A percentile compares a stretch with the other conserved stretches of the same genome.
Evolutionary conservation across 352 stramenopile species (phyloP).

Genomic region (Pythium periplocum): DNA sequence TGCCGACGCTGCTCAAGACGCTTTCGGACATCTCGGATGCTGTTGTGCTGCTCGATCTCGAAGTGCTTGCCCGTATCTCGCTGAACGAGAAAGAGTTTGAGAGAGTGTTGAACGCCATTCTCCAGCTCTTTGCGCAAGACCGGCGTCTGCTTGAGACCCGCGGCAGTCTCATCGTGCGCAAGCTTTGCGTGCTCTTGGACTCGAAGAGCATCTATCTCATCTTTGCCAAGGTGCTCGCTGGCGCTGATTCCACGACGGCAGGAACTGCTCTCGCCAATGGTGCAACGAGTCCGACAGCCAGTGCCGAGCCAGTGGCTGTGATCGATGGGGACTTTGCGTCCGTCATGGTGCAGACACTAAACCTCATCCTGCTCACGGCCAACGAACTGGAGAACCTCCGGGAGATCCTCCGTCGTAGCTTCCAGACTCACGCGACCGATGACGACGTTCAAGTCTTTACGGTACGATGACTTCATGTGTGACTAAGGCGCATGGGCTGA

Average conservation of each 20-base stretch:
- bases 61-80: conserved; percentile 95
- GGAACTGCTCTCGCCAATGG: neutral
- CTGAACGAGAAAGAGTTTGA: conserved; percentile 90
- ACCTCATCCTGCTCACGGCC: conserved; percentile 98
- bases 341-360: conserved; percentile 99
- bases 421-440: conserved; percentile 56
- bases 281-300: conserved; percentile 1
- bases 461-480: conserved; percentile 15
- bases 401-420: conserved; percentile 73
- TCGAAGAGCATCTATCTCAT: conserved; percentile 98
- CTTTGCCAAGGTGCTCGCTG: conserved; percentile 93
- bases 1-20: conserved; percentile 95
- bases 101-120: conserved; percentile 92
- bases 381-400: conserved; percentile 92
- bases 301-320: neutral
- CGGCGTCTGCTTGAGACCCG: conserved; percentile 88
- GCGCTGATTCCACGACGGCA: conserved; percentile 23
- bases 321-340: conserved; percentile 93
- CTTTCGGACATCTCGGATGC: conserved; percentile 95
- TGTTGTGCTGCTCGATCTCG: conserved; percentile 94
- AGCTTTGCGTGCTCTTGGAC: conserved; percentile 97
- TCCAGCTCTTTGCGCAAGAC: conserved; percentile 92
- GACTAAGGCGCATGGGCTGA: neutral
- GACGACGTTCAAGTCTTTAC: conserved; percentile 84
- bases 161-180: conserved; percentile 97